Conservation (phyloP, 129 eudicot genomes). For the Rutidosis leptorrhynchoides region DNA sequence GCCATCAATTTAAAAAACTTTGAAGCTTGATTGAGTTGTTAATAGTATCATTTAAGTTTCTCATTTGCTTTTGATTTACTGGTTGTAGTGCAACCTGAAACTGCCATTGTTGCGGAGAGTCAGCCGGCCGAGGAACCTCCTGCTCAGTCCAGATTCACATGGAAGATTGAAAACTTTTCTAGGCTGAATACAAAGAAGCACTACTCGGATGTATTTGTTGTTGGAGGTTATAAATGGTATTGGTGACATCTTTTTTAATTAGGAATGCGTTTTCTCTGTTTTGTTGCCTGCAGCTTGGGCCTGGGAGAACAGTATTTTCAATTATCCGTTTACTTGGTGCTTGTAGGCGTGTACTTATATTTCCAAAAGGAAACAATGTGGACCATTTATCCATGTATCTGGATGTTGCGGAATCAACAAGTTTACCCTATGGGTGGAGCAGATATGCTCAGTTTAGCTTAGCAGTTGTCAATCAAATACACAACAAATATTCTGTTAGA, state of each 20-base stretch:
- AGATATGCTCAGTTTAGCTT: slow-evolving; percentile 45
- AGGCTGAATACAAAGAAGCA: not conserved
- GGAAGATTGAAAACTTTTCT: slow-evolving; percentile 2
- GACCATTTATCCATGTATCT: no score
- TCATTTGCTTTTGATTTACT: no score
- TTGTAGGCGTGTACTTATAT: no score
- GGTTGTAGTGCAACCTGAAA: slow-evolving; percentile 47
- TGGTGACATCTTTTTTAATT: not conserved
- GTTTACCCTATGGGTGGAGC: slow-evolving; percentile 1
- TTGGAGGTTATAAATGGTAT: slow-evolving; percentile 14
- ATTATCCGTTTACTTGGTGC: not conserved
- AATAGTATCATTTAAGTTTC: no score
- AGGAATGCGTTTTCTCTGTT: no score
- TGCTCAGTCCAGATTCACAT: not conserved
- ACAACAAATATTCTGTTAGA: slow-evolving; percentile 42
- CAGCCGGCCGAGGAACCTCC: not conserved
- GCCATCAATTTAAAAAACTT: no score
- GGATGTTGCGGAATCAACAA: not conserved
- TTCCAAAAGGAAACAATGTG: no score
- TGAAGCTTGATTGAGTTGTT: no score
- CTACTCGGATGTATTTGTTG: slow-evolving; percentile 3
- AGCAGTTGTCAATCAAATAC: slow-evolving; percentile 54
- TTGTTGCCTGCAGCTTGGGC: not conserved
- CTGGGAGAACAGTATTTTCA: not conserved
- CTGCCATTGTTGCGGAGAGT: not conserved